Conservation (phyloP, 2,329 filamentous ascomycete species). For the Botrytis elliptica region DNA sequence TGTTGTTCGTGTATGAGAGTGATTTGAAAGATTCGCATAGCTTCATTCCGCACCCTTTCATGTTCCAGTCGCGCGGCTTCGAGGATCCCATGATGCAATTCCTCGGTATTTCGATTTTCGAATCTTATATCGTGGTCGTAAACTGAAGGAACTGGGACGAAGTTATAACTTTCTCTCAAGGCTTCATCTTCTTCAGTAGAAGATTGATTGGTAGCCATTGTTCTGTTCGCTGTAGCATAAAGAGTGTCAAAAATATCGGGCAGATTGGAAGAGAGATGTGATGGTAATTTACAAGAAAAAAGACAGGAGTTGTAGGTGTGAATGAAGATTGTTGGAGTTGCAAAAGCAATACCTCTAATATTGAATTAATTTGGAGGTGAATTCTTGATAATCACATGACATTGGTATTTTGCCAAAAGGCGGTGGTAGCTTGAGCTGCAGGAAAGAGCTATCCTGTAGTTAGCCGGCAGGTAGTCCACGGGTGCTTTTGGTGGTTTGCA, state of each 20-base stretch:
- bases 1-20: constrained; percentile 48
- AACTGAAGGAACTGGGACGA: constrained; percentile 13
- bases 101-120: constrained; percentile 28
- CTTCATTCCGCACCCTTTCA: constrained; percentile 57
- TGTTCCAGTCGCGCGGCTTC: constrained; percentile 65
- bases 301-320: neutral
- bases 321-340: neutral
- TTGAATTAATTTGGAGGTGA: neutral
- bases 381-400: constrained; percentile 13
- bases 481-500: neutral
- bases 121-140: constrained; percentile 23
- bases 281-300: neutral
- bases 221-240: constrained; percentile 4
- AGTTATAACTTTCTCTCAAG: constrained; percentile 15
- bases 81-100: constrained; percentile 53
- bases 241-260: neutral
- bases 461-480: neutral
- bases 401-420: neutral
- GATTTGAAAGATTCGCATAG: constrained; percentile 49
- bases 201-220: constrained; percentile 15
- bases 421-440: constrained; percentile 12
- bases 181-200: constrained; percentile 7
- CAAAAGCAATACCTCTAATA: neutral
- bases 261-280: too few relatives aligned
- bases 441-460: neutral